These are phyloP conservation scores for Tulasnella sp. DNA, from an alignment of 768 basidiomycete species.

Conservation along the genomic window DNA sequence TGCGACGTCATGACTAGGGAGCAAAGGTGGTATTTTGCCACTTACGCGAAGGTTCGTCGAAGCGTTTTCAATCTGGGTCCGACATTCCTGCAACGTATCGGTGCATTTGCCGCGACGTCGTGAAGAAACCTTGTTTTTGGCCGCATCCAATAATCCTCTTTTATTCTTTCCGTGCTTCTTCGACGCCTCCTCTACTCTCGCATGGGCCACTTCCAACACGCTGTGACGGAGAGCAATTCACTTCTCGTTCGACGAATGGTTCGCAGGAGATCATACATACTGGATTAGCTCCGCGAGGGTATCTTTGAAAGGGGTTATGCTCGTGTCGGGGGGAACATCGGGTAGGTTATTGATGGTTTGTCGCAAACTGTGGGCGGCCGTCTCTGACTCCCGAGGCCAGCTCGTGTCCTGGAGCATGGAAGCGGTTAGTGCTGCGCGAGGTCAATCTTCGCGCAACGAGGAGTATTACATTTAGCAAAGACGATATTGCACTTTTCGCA, in stretches of 20 bases:
- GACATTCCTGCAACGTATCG: neutral
- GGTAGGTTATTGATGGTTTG: neutral
- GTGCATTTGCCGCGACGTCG: neutral
- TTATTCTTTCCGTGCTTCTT: too few relatives aligned
- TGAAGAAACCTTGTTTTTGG: neutral
- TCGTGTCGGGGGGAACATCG: neutral
- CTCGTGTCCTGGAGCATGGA: neutral
- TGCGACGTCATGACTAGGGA: neutral
- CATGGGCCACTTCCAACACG: neutral
- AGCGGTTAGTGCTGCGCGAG: too few relatives aligned
- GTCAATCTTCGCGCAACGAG: too few relatives aligned
- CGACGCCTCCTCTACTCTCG: too few relatives aligned
- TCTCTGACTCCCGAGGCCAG: neutral
- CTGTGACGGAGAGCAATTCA: neutral
- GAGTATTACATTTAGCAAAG: too few relatives aligned
- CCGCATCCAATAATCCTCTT: too few relatives aligned
- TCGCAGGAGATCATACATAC: neutral
- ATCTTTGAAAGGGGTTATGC: neutral
- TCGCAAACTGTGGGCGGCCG: neutral
- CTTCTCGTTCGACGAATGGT: neutral
- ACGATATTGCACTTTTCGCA: too few relatives aligned
- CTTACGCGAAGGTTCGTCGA: neutral
- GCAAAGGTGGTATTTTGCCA: neutral
- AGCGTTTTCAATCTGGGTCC: too few relatives aligned
- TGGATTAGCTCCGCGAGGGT: neutral